Percentiles rank a stretch among this genome's conserved stretches.
Conservation (phyloP, 108 stramenopile species). For the Epipyxis sp. region DNA sequence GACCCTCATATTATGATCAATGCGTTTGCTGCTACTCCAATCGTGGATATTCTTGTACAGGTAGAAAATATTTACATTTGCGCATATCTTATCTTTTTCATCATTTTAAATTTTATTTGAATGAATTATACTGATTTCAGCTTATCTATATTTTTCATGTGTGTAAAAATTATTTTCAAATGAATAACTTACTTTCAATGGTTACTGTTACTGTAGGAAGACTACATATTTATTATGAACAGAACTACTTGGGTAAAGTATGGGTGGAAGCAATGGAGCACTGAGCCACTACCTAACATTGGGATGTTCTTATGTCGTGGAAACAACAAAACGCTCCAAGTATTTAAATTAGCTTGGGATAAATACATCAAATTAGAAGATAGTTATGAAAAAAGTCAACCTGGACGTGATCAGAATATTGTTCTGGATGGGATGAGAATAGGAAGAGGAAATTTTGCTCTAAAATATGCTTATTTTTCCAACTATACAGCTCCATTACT, state of each 20-base stretch:
- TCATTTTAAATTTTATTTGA: too few species aligned
- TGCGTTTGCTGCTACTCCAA: background rate
- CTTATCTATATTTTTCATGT: too few species aligned
- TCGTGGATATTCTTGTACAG: slow-evolving; percentile 28
- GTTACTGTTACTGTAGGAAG: slow-evolving; percentile 21
- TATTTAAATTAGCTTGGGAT: slow-evolving; percentile 15
- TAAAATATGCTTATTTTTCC: slow-evolving; percentile 2
- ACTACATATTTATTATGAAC: slow-evolving; percentile 29
- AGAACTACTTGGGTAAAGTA: background rate
- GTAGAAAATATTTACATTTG: too few species aligned
- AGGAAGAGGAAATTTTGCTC: background rate
- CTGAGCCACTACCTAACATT: slow-evolving; percentile 25
- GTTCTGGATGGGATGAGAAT: slow-evolving; percentile 19
- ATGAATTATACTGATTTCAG: too few species aligned
- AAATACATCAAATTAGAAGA: slow-evolving; percentile 1
- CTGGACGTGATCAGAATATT: slow-evolving; percentile 11
- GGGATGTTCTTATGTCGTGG: slow-evolving; percentile 4
- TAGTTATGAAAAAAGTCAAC: background rate
- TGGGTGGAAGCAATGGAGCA: slow-evolving; percentile 18
- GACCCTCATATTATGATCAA: background rate
- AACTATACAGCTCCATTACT: slow-evolving; percentile 9
- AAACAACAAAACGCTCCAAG: background rate
- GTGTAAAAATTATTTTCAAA: too few species aligned
- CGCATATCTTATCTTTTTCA: too few species aligned
- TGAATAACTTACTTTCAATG: background rate